These are phyloP conservation scores for Cladosporium colombiae DNA, from an alignment of 2,329 filamentous ascomycete genomes.

Conservation along the genomic window DNA sequence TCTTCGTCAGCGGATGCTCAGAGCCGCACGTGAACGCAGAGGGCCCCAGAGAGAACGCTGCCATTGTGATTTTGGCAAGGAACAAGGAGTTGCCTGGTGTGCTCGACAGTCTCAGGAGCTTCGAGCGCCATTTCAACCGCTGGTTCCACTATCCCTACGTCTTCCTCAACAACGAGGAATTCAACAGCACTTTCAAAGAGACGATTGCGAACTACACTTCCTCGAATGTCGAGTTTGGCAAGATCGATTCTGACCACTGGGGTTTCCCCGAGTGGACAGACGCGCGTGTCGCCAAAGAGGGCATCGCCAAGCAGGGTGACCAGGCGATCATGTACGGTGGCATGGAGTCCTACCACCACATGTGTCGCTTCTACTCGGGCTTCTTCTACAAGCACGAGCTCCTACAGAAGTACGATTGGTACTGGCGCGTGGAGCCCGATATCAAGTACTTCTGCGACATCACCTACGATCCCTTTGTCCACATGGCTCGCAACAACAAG, in stretches of 20 bases:
- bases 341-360: constrained; percentile 97
- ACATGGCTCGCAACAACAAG: constrained; percentile 93
- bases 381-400: constrained; percentile 98
- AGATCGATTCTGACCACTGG: constrained; percentile 89
- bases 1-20: constrained; percentile 88
- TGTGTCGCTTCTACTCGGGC: constrained; percentile 99
- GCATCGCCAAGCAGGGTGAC: constrained; percentile 94
- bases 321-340: constrained; percentile 98
- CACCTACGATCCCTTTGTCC: constrained; percentile 95
- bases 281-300: constrained; percentile 88
- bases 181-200: constrained; percentile 91
- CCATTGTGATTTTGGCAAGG: constrained; percentile 90
- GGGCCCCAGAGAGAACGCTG: constrained; percentile 83
- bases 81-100: constrained; percentile 97
- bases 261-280: constrained; percentile 97
- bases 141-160: constrained; percentile 99
- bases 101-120: constrained; percentile 93
- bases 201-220: constrained; percentile 89
- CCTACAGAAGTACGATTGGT: constrained; percentile 97
- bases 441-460: constrained; percentile 99
- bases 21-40: constrained; percentile 70
- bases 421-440: constrained; percentile 98
- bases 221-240: constrained; percentile 84
- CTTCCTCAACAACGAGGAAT: constrained; percentile 96
- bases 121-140: constrained; percentile 97